These are phyloP conservation scores for Aspergillus kassunensis DNA, from an alignment of 495 filamentous ascomycete species.

Conservation along the genomic window DNA sequence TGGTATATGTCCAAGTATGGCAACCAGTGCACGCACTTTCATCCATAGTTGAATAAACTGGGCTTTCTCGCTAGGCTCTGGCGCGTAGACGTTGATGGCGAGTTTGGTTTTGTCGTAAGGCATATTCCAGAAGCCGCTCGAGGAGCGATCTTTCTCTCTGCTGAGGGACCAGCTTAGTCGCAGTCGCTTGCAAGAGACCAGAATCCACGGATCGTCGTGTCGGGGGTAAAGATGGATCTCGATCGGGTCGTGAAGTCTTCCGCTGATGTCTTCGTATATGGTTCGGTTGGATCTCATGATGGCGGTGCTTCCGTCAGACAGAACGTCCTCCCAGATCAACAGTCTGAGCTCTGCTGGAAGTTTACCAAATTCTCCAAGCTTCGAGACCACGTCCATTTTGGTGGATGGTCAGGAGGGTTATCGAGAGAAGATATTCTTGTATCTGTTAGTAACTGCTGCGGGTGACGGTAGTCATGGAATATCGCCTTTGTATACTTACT, in stretches of 20 bases:
- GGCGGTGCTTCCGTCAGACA: not conserved
- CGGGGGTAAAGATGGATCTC: constrained; percentile 3
- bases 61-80: constrained; percentile 6
- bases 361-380: not conserved
- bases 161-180: not conserved
- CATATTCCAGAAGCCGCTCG: not conserved
- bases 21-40: not conserved
- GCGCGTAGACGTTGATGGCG: constrained; percentile 7
- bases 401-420: too few relatives aligned
- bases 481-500: too few relatives aligned
- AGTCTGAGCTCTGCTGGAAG: constrained; percentile 3
- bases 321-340: constrained; percentile 1
- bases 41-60: constrained; percentile 9
- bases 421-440: too few relatives aligned
- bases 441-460: too few relatives aligned
- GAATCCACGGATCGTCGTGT: constrained; percentile 1
- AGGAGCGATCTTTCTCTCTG: not conserved
- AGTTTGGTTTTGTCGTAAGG: constrained; percentile 8
- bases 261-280: constrained; percentile 9
- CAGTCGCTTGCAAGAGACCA: not conserved
- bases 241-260: constrained; percentile 3
- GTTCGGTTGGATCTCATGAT: constrained; percentile 3
- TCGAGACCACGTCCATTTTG: too few relatives aligned
- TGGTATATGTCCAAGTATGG: not conserved
- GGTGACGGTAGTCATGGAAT: too few relatives aligned